These are phyloP conservation scores for Gaertneriomyces sp. DNA, from an alignment of 192 early-diverging fungal species.

Conservation along the genomic window DNA sequence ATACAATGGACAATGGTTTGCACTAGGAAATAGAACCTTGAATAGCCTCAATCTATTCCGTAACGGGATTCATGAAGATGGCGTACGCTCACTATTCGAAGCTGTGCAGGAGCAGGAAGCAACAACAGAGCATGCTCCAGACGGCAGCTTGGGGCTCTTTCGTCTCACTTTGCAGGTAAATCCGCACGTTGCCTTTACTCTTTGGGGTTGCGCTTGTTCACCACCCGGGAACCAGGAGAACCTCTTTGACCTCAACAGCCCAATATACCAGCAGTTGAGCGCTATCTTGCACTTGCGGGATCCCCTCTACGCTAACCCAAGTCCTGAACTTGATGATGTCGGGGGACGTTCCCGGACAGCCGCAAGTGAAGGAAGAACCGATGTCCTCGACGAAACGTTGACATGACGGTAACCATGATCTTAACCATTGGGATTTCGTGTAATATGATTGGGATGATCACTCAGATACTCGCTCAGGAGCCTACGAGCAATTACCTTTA, in stretches of 20 bases:
- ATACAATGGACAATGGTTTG: conserved; percentile 46
- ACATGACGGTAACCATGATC: too few relatives aligned
- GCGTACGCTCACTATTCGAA: conserved; percentile 40
- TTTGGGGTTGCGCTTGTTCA: neutral
- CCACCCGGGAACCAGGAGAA: conserved; percentile 25
- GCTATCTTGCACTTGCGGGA: conserved; percentile 32
- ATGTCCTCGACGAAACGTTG: too few relatives aligned
- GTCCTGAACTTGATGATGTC: neutral
- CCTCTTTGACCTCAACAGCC: conserved; percentile 16
- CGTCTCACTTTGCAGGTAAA: conserved; percentile 9
- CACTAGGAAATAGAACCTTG: conserved; percentile 50
- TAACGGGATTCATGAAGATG: conserved; percentile 38
- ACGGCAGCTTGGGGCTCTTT: conserved; percentile 10
- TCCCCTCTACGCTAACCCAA: conserved; percentile 29
- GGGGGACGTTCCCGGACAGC: too few relatives aligned
- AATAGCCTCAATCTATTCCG: conserved; percentile 45
- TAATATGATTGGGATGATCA: too few relatives aligned
- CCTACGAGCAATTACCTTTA: too few relatives aligned
- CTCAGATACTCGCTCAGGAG: too few relatives aligned
- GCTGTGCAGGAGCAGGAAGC: conserved; percentile 47
- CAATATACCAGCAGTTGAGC: conserved; percentile 15
- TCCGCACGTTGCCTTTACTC: neutral
- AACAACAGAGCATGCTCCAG: conserved; percentile 29
- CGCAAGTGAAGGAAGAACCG: too few relatives aligned
- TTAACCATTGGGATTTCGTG: too few relatives aligned